phyloP scores from a whole-genome alignment of 148 eudicot genomes.

The Cornus controversa region DNA sequence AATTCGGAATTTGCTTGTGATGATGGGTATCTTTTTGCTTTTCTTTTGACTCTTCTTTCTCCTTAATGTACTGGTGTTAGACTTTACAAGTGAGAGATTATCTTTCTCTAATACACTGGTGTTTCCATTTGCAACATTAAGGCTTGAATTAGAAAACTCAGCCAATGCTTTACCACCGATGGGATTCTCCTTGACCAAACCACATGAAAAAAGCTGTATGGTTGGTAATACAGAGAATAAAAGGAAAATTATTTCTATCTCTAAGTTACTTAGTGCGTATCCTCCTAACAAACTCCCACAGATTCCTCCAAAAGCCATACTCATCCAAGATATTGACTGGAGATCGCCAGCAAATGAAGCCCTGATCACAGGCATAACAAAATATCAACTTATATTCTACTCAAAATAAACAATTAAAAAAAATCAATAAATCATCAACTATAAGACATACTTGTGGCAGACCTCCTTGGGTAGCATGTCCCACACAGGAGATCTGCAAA shows the following conservation, averaged over 20 bases:
- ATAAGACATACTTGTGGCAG: neutral
- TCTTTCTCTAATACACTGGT: slow-evolving; percentile 27
- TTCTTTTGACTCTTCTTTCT: slow-evolving; percentile 62
- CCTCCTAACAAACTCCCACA: slow-evolving; percentile 92
- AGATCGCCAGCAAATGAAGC: slow-evolving; percentile 95
- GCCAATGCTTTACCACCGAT: slow-evolving; percentile 25
- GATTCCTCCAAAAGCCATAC: slow-evolving; percentile 97
- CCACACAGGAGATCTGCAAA: neutral
- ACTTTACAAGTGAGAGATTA: slow-evolving; percentile 28
- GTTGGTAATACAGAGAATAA: slow-evolving; percentile 76
- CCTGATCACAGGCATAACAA: slow-evolving; percentile 41
- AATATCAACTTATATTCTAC: slow-evolving; percentile 4
- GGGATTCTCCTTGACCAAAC: slow-evolving; percentile 65
- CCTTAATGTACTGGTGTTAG: slow-evolving; percentile 40
- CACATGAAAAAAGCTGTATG: slow-evolving; percentile 80
- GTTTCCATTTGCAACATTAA: slow-evolving; percentile 34
- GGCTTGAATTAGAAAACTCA: slow-evolving; percentile 29
- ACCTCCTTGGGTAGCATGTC: neutral
- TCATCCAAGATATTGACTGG: slow-evolving; percentile 90
- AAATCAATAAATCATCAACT: neutral
- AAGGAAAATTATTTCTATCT: slow-evolving; percentile 64
- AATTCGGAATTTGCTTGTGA: slow-evolving; percentile 25
- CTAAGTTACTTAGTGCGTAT: slow-evolving; percentile 58
- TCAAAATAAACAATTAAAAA: neutral
- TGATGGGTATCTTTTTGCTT: slow-evolving; percentile 24